Base-by-base conservation (phyloP, 2,329 filamentous ascomycete genomes). In the Stachybotrys chartarum region DNA sequence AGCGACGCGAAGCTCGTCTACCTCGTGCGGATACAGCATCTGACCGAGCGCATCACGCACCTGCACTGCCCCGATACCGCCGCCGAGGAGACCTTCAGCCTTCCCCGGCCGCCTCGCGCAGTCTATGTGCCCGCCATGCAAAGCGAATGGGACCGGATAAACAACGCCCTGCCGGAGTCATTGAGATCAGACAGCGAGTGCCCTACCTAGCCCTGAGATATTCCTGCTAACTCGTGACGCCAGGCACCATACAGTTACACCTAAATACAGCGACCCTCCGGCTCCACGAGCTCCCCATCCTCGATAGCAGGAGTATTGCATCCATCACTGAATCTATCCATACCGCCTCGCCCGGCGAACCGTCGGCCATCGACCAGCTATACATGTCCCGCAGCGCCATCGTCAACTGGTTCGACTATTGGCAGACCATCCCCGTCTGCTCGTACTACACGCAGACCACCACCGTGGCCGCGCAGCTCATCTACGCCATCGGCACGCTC, bases 401-500 rank as follows among this genome's bases (percentile, higher is more conserved):
- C 0, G 75, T 72, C 44, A 63, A 66, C 0, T 83, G 77, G 68
- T 81, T 83, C 51, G 73, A 79, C 2, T 68, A 68, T 44, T 80
- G 78, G 71, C 68, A 78, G 2, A 62, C 69, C 0, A 64, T 83
- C 0, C 74, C 80, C 0, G 65, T 73, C 0, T 59, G 65, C 0
- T 65, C 70, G 4, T 80, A 78, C 54, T 74, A 75, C 55, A 69
- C 72, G 32, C 67, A 80, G 30, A 77, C 80, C 0, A 74, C 80
- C 8, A 67, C 74, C 0, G 61, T 73, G 0, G 76, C 71, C 39
- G 65, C 73, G 1, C 76, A 82, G 54, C 65, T 82, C 0, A 72
- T 81, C 4, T 78, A 80, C 53, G 75, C 72, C n/a, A 65, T 79
- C 47, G 76, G 72, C 5, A 78, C 80, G 71, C 68, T 81, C 0